Conservation (phyloP, 139 green algal genomes). For the Edaphochlamys debaryana region DNA sequence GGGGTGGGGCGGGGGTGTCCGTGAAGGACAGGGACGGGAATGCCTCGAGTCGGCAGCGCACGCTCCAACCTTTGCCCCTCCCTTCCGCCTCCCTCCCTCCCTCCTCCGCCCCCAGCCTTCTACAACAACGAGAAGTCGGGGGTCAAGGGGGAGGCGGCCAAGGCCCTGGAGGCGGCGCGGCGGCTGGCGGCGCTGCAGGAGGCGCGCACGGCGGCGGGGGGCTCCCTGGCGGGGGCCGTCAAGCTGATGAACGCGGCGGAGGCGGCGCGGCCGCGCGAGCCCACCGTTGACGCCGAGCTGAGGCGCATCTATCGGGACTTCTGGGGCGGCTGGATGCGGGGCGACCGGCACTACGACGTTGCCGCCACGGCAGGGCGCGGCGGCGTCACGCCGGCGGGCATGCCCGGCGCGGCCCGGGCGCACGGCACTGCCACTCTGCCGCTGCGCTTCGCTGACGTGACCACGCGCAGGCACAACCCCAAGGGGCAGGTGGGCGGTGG, state of each 20-base stretch:
- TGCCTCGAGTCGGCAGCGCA: no score
- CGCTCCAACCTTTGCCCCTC: no score
- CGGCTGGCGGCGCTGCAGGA: constrained; percentile 21
- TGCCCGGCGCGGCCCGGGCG: not conserved
- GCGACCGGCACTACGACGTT: constrained; percentile 37
- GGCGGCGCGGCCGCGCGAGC: not conserved
- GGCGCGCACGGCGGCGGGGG: constrained; percentile 14
- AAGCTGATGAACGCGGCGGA: not conserved
- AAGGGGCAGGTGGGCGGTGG: no score
- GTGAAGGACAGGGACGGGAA: no score
- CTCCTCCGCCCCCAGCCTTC: not conserved
- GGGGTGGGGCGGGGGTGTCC: no score
- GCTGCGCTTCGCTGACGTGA: constrained; percentile 45
- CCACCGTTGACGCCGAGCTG: constrained; percentile 22
- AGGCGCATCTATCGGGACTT: constrained; percentile 4
- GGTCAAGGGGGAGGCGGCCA: constrained; percentile 30
- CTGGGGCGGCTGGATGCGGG: constrained; percentile 7
- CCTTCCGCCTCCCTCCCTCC: no score
- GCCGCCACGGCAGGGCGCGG: constrained; percentile 3
- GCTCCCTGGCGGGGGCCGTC: constrained; percentile 8
- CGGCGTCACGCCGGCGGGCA: not conserved
- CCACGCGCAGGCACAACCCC: constrained; percentile 25
- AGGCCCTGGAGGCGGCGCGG: constrained; percentile 23
- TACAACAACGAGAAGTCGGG: constrained; percentile 20
- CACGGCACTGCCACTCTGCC: not conserved